Evolutionary conservation across 257 asterid species (phyloP), one percentile per base, ranked within the genome.

Genomic region (Rehmannia glutinosa): DNA sequence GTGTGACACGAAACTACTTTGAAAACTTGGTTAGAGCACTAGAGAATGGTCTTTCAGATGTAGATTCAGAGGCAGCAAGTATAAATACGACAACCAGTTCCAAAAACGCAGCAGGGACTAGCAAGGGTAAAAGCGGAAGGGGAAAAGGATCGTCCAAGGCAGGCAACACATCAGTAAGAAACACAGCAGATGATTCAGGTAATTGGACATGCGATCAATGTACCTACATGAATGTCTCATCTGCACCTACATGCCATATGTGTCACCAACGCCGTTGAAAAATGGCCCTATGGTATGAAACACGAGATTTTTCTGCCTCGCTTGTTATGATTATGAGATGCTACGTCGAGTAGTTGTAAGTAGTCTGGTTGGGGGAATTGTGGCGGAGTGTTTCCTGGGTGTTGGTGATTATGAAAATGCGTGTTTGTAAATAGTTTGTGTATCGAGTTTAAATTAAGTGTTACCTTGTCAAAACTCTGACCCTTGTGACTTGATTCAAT

Each of bases 41-140:
- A 46, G 97, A 92, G 83, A 87, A 90, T 46, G 97, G 97, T 56
- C 98, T 92, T 41, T 78, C 92, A 33, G 97, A 92, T 69, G 98
- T 92, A 50, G 96, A 89, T 75, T 71, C 98, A 20, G 90, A 83
- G 70, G 87, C 83, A 20, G 73, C 78, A 49, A 5, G 4, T 0
- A 62, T 81, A 43, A 78, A 78, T 61, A 77, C 73, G 73, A 70
- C 81, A 46, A n/a, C n/a, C n/a, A 79, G 77, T 82, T 80, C 93
- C 59, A 87, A 79, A 72, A 69, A 42, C 45, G 68, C 21, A 30
- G 80, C 88, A 12, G 92, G 90, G 61, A 81, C 82, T 72, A 87
- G 96, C 84, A 86, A 90, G 79, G 83, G 68, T 8, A 91, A 84
- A 79, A 79, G 83, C 20, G 87, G 86, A 59, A 83, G 73, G 75